These are phyloP conservation scores for Citrullus amarus DNA, from an alignment of 306 rosid species.

Conservation along the genomic window DNA sequence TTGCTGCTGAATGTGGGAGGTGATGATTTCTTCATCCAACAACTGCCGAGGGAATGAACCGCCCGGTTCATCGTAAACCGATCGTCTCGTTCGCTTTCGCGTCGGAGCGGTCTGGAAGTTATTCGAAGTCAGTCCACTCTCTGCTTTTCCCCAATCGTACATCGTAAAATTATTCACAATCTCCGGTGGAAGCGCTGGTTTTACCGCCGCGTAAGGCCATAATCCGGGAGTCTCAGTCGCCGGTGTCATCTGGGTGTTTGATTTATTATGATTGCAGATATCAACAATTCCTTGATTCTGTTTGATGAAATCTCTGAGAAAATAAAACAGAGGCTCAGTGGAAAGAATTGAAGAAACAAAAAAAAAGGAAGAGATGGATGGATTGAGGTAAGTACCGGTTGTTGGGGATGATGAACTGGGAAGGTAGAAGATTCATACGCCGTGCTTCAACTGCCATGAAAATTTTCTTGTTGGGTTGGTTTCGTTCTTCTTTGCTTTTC, in stretches of 20 bases:
- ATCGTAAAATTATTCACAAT: not conserved
- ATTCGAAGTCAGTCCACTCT: not conserved
- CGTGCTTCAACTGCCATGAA: conserved; percentile 81
- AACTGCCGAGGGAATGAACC: no score
- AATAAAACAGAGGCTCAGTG: not conserved
- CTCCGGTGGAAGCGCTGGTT: not conserved
- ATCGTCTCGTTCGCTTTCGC: not conserved
- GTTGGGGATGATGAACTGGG: conserved; percentile 30
- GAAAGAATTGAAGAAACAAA: not conserved
- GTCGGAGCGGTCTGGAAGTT: not conserved
- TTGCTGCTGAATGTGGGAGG: conserved; percentile 28
- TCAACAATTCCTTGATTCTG: not conserved
- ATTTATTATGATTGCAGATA: not conserved
- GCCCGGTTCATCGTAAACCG: not conserved
- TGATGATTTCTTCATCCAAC: conserved; percentile 3
- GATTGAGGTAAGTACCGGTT: conserved; percentile 16
- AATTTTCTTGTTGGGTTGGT: conserved; percentile 1
- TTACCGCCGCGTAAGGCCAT: not conserved
- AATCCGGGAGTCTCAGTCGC: not conserved
- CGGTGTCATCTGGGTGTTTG: not conserved
- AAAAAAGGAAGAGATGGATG: not conserved
- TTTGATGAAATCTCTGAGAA: not conserved
- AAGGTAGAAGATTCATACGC: conserved; percentile 40
- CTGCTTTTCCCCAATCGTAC: conserved; percentile 1
- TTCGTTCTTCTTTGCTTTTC: not conserved